Percentiles rank a stretch among this genome's conserved stretches.
Evolutionary conservation across 495 filamentous ascomycete genomes (phyloP).

Genomic region (Lasiosphaeria hispida): DNA sequence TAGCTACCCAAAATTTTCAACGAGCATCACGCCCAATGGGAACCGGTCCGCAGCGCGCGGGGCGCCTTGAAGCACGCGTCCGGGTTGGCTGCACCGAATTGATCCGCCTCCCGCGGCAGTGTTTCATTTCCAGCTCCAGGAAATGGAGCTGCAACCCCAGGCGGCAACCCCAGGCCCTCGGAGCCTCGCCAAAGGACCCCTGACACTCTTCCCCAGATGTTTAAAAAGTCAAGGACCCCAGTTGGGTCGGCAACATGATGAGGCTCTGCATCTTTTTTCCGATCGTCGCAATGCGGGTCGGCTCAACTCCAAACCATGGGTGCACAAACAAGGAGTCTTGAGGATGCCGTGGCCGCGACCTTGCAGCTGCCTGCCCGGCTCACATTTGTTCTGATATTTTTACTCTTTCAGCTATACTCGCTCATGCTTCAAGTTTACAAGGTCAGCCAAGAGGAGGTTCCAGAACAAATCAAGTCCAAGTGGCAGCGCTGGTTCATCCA

Average conservation of each 20-base stretch:
- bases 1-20: background rate
- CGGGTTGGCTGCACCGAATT: background rate
- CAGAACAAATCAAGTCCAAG: background rate
- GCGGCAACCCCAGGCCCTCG: background rate
- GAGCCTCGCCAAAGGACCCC: background rate
- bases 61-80: background rate
- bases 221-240: background rate
- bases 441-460: background rate
- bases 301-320: background rate
- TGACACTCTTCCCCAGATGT: background rate
- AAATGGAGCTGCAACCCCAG: background rate
- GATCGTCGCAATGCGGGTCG: background rate
- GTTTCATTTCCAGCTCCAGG: background rate
- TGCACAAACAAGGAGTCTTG: background rate
- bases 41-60: background rate
- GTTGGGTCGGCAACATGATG: background rate
- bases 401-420: conserved; percentile 1
- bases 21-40: background rate
- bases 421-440: background rate
- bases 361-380: background rate
- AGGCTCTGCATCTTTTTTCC: background rate
- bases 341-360: background rate
- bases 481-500: background rate
- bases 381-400: conserved; percentile 1
- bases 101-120: conserved; percentile 1